A percentile compares a stretch with the other conserved stretches of the same genome.
Conservation (phyloP, 2,329 filamentous ascomycete genomes). For the Xylogone sp. region DNA sequence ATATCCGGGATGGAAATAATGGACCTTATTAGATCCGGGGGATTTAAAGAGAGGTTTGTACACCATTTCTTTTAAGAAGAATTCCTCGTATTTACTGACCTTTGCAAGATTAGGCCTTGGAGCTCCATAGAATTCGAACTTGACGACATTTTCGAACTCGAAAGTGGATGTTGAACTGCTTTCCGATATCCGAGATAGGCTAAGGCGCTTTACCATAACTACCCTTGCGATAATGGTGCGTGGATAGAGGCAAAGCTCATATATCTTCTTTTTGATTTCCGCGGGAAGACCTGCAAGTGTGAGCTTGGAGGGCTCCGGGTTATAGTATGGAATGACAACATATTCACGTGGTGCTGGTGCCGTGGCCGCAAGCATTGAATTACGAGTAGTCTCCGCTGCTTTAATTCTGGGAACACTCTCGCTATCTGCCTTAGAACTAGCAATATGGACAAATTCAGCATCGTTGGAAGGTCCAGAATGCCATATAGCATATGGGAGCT, state of each 20-base stretch:
- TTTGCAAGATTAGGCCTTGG: not conserved
- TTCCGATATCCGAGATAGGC: not conserved
- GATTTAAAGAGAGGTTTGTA: not conserved
- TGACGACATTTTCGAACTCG: not conserved
- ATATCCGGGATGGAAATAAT: not conserved
- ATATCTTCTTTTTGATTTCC: not conserved
- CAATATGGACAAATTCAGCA: not conserved
- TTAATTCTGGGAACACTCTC: not conserved
- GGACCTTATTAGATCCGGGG: not conserved
- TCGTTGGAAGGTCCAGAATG: not conserved
- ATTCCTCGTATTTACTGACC: not conserved
- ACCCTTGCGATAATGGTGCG: not conserved
- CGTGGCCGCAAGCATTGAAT: not conserved
- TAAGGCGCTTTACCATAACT: not conserved
- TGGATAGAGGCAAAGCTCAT: not conserved
- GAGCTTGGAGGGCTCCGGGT: not conserved
- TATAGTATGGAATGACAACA: not conserved
- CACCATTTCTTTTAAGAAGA: not conserved
- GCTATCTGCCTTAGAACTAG: not conserved
- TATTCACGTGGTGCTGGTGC: not conserved
- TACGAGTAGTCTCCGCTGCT: not conserved
- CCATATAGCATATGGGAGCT: not conserved
- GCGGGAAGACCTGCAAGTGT: not conserved
- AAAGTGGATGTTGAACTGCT: not conserved
- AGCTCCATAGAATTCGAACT: not conserved